Conservation (phyloP, 1,284 basidiomycete genomes). For the Ceratobasidium sp. region DNA sequence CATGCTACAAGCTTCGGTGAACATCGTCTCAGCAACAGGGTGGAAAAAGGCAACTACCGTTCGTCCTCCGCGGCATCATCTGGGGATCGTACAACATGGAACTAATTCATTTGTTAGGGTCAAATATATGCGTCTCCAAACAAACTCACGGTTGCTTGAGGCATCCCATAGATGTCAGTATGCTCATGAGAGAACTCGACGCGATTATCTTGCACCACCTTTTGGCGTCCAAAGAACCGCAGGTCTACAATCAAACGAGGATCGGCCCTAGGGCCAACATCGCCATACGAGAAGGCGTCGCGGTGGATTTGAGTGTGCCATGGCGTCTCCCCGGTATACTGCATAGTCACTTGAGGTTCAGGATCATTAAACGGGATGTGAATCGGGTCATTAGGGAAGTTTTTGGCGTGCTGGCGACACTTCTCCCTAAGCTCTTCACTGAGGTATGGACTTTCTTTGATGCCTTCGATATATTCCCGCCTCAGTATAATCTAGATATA, state of each 20-base stretch:
- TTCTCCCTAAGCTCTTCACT: neutral
- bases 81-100: neutral
- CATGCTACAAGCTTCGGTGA: constrained; percentile 38
- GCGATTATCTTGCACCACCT: constrained; percentile 45
- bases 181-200: constrained; percentile 46
- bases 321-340: constrained; percentile 46
- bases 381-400: constrained; percentile 46
- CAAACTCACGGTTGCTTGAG: constrained; percentile 48
- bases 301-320: constrained; percentile 50
- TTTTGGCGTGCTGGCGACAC: no score
- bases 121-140: no score
- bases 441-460: neutral
- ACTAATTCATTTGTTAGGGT: neutral
- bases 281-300: constrained; percentile 50
- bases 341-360: constrained; percentile 51
- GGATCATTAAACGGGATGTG: constrained; percentile 48
- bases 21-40: neutral
- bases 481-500: constrained; percentile 25
- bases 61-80: neutral
- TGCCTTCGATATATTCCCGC: neutral
- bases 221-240: constrained; percentile 45
- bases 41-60: no score
- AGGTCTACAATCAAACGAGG: constrained; percentile 48
- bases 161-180: constrained; percentile 51
- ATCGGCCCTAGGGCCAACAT: constrained; percentile 45